Base-by-base conservation (phyloP, 2,329 filamentous ascomycete genomes). In the Malbranchea zuffiana region DNA sequence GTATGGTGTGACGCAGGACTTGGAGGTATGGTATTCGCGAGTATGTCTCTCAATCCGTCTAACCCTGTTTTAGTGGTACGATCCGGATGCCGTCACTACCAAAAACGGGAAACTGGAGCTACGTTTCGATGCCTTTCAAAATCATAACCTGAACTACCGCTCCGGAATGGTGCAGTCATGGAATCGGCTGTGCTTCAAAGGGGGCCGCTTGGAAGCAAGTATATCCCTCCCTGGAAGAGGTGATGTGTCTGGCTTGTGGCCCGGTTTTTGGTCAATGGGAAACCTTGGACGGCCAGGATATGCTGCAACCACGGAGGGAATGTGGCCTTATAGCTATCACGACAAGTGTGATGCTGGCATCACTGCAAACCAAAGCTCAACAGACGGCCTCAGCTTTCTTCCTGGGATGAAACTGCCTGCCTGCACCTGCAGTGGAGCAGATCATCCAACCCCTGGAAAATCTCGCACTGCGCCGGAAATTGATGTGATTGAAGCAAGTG, bases 151-250 rank as follows among this genome's bases (percentile, higher is more conserved):
- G 15, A 68, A 78, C 42, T 82, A 78, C 50, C 69, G 78, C 34
- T 82, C 78, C 4, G 78, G 77, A n/a, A 82, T 82, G 78, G 47
- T 82, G 6, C 78, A 82, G 50, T 80, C 74, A 7, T 82, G 78
- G 78, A 82, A 82, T 54, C 74, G 80, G 52, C 53, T 82, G 37
- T 81, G 79, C 56, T 82, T 82, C 62, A 81, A 79, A 43, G 77
- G 78, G 20, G 79, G 79, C 3, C 70, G 78, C 32, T 52, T 83
- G 10, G 79, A 83, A 59, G 77, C 77, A 13, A 79, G 75, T 50
- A 74, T 82, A 35, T 82, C 78, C 3, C 62, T 83, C 4, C 79
- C 79, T 10, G 79, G 78, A 11, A 60, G 66, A 31, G 79, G 78
- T 30, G 75, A 81, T 44, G 69, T 74, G 10, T 68, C 74, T 38